These are phyloP conservation scores for Cyclanthera cordifolia DNA, from an alignment of 306 rosid species.

Conservation along the genomic window DNA sequence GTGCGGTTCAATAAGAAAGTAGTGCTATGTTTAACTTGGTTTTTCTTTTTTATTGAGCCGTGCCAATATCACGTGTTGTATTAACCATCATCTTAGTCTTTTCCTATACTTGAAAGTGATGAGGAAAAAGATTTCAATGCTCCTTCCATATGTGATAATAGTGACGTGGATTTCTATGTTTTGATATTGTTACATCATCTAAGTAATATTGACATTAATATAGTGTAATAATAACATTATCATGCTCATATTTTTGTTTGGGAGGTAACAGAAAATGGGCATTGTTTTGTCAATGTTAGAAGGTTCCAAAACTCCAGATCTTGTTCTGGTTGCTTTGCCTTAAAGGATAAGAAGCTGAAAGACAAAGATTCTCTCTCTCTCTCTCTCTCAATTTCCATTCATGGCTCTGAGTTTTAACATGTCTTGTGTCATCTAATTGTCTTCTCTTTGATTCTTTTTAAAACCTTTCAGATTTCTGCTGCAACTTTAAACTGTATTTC, in stretches of 20 bases:
- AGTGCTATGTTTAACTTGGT: slow-evolving; percentile 27
- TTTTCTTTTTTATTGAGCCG: slow-evolving; percentile 90
- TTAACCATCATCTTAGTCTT: too few species aligned
- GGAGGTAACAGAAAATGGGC: not conserved
- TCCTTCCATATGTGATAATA: not conserved
- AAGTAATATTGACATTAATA: not conserved
- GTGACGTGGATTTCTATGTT: not conserved
- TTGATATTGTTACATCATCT: not conserved
- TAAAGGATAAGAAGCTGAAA: not conserved
- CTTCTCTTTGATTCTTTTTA: not conserved
- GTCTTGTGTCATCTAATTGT: not conserved
- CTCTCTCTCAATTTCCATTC: not conserved
- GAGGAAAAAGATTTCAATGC: not conserved
- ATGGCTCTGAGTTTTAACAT: not conserved
- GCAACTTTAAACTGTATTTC: not conserved
- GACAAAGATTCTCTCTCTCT: not conserved
- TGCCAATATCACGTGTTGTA: slow-evolving; percentile 92
- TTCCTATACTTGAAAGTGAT: not conserved
- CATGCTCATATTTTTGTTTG: not conserved
- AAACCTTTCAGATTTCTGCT: not conserved
- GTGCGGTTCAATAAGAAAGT: slow-evolving; percentile 97
- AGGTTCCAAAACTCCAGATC: not conserved
- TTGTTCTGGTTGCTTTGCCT: not conserved
- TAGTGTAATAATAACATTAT: not conserved
- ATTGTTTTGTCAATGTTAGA: not conserved